These are phyloP conservation scores for Peronospora tabacina DNA, from an alignment of 352 stramenopile species.

Conservation along the genomic window DNA sequence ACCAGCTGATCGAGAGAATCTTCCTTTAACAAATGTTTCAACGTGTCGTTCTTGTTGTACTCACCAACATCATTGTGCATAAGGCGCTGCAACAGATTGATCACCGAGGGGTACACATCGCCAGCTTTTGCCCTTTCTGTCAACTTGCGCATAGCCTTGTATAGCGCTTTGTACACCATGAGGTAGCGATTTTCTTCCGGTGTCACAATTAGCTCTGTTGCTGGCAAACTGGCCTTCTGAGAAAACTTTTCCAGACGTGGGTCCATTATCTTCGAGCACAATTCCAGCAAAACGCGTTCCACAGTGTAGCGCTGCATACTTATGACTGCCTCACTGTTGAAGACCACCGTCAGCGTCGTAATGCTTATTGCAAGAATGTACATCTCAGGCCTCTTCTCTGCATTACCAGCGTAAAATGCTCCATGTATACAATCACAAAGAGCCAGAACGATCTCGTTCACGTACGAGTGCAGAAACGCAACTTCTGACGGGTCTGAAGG, in stretches of 20 bases:
- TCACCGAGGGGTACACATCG: conserved; percentile 66
- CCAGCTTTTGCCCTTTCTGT: conserved; percentile 54
- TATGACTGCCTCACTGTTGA: conserved; percentile 47
- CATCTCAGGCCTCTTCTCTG: conserved; percentile 56
- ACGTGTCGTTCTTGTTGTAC: conserved; percentile 64
- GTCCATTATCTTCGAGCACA: conserved; percentile 70
- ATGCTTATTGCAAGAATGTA: conserved; percentile 69
- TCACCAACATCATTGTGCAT: conserved; percentile 72
- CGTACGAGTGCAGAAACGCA: conserved; percentile 61
- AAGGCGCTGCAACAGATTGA: conserved; percentile 74
- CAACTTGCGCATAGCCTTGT: conserved; percentile 48
- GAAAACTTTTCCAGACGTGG: conserved; percentile 54
- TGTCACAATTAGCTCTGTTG: conserved; percentile 29
- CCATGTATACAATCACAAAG: conserved; percentile 72
- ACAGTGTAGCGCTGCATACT: conserved; percentile 69
- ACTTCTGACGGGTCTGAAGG: conserved; percentile 48
- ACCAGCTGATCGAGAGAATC: conserved; percentile 77
- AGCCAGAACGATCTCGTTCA: conserved; percentile 70
- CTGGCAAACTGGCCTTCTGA: conserved; percentile 32
- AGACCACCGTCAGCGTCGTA: conserved; percentile 54
- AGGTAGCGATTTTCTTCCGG: conserved; percentile 53
- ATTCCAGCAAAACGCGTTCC: conserved; percentile 66
- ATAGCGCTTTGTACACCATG: conserved; percentile 64
- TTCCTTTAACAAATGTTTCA: conserved; percentile 65
- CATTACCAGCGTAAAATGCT: conserved; percentile 52